These are phyloP conservation scores for Pichia phayaonensis DNA, from an alignment of 805 yeast genomes.

Conservation along the genomic window DNA sequence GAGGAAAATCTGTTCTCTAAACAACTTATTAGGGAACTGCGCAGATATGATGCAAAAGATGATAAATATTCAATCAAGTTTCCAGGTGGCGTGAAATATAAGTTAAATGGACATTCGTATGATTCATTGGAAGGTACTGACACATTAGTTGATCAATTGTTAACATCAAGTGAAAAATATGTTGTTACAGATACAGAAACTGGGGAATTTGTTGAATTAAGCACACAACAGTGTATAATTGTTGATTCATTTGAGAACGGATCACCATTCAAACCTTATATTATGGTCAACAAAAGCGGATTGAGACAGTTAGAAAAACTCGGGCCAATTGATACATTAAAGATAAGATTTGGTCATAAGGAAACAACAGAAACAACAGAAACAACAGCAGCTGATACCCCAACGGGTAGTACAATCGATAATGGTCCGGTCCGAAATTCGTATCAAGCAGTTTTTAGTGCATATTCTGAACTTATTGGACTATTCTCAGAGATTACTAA, in stretches of 20 bases:
- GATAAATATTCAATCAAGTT: not conserved
- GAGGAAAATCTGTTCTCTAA: not conserved
- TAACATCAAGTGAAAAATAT: slow-evolving; percentile 23
- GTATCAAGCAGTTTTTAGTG: not conserved
- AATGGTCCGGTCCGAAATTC: not conserved
- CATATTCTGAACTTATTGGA: not conserved
- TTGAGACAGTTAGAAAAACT: slow-evolving; percentile 9
- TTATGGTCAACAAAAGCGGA: slow-evolving; percentile 33
- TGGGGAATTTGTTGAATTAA: slow-evolving; percentile 17
- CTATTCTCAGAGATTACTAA: not conserved
- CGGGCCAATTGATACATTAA: not conserved
- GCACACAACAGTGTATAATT: slow-evolving; percentile 36
- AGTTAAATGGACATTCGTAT: slow-evolving; percentile 11
- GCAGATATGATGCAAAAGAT: not conserved
- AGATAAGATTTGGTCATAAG: not conserved
- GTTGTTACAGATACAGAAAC: slow-evolving; percentile 14
- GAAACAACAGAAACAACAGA: too few species aligned
- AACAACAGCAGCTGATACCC: not conserved
- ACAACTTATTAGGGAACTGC: not conserved
- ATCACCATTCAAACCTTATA: slow-evolving; percentile 28
- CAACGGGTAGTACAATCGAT: not conserved
- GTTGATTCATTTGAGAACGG: slow-evolving; percentile 25
- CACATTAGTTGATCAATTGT: slow-evolving; percentile 26
- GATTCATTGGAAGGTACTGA: slow-evolving; percentile 10
- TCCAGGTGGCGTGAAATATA: slow-evolving; percentile 5